Conservation (phyloP, 1,284 basidiomycete species). For the Porphyrellus sp. region DNA sequence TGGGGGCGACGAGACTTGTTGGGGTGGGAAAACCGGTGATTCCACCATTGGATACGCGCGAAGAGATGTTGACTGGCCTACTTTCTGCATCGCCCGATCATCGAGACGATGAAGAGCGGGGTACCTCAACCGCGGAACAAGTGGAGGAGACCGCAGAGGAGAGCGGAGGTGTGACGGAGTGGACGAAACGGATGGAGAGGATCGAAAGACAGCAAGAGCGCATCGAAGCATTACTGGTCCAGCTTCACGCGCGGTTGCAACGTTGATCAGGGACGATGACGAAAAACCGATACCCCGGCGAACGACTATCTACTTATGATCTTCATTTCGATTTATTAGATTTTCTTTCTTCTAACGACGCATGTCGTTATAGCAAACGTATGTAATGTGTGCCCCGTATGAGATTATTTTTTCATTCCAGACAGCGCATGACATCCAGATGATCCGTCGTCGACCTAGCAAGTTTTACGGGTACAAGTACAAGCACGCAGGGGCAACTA, state of each 20-base stretch:
- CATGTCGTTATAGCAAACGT: background rate
- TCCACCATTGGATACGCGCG: slow-evolving; percentile 23
- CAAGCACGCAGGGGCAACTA: slow-evolving; percentile 4
- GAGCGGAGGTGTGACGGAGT: slow-evolving; percentile 26
- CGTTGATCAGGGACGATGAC: slow-evolving; percentile 4
- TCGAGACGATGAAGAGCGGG: slow-evolving; percentile 4
- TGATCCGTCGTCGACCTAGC: background rate
- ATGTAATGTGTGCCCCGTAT: background rate
- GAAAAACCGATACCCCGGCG: background rate
- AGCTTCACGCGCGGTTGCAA: slow-evolving; percentile 21
- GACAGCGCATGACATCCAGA: background rate
- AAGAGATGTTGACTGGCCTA: slow-evolving; percentile 20
- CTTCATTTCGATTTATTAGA: background rate
- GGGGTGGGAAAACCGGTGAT: slow-evolving; percentile 25
- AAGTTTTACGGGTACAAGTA: slow-evolving; percentile 17
- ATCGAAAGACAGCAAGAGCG: slow-evolving; percentile 63
- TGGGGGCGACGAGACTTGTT: slow-evolving; percentile 3
- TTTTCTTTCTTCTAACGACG: background rate
- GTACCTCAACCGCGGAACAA: slow-evolving; percentile 42
- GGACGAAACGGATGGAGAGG: slow-evolving; percentile 46
- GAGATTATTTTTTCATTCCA: slow-evolving; percentile 2
- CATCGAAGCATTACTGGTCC: slow-evolving; percentile 57
- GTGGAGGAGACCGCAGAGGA: slow-evolving; percentile 38
- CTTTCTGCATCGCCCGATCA: slow-evolving; percentile 37
- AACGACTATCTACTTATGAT: background rate